Conservation (phyloP, 179 eudicot species). For the Actinidia arguta region DNA sequence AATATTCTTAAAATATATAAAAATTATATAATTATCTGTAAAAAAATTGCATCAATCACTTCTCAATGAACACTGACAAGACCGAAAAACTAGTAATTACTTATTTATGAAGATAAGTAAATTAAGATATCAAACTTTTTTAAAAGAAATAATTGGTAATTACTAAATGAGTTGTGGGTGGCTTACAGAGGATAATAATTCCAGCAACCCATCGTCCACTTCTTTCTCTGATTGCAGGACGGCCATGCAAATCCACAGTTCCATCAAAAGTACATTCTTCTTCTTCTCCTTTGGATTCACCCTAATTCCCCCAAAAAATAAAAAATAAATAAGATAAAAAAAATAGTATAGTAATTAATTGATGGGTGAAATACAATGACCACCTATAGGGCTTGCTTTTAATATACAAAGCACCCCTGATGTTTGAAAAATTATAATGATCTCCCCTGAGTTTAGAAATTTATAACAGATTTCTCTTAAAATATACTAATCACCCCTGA, state of each 20-base stretch:
- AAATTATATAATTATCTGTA: too few relatives aligned
- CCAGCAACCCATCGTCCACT: conserved; percentile 64
- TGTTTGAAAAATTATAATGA: too few relatives aligned
- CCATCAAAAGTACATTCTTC: conserved; percentile 56
- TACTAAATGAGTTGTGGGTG: not conserved
- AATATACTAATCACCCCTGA: too few relatives aligned
- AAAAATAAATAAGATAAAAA: not conserved
- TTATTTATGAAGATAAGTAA: conserved; percentile 11
- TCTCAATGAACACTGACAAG: not conserved
- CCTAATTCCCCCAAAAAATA: not conserved
- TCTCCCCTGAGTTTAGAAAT: too few relatives aligned
- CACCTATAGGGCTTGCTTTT: too few relatives aligned
- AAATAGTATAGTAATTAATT: not conserved
- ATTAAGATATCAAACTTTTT: not conserved
- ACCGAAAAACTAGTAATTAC: not conserved
- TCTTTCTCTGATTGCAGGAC: conserved; percentile 47
- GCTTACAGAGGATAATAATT: conserved; percentile 55
- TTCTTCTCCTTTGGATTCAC: conserved; percentile 18
- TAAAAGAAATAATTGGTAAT: not conserved
- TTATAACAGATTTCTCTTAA: too few relatives aligned
- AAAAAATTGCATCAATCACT: too few relatives aligned
- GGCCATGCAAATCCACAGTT: conserved; percentile 52
- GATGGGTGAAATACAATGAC: too few relatives aligned
- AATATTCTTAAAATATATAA: too few relatives aligned
- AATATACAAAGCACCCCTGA: too few relatives aligned